Base-by-base conservation (phyloP, 176 grass and related monocot genomes). In the Luzula sylvatica region DNA sequence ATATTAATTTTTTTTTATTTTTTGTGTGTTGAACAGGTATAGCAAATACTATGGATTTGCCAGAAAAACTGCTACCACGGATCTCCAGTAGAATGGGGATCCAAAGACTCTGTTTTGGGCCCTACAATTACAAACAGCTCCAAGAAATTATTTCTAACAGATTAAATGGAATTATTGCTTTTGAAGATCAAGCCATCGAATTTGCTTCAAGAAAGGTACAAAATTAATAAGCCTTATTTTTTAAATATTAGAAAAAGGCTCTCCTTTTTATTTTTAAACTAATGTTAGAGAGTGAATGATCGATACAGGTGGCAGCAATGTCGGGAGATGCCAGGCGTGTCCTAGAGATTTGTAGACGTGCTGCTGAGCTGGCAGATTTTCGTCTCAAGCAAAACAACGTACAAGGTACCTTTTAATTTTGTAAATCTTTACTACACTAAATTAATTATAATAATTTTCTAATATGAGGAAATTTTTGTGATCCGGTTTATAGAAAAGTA, bases 61-160 rank as follows among this genome's bases (percentile, higher is more conserved):
- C 90, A 55, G 90, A 96, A 65, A 88, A 96, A 40, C 60, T 96
- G 18, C 67, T 87, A 19, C 90, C 90, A 14, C 90, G 90, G 40
- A 96, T 96, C 57, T 96, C 90, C 25, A 96, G 90, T 74, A 65
- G 90, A 74, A 96, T 96, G 90, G 90, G 90, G 19, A 89, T 96
- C 43, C 90, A 96, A 42, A 70, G 85, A 47, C 45, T 96, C 44
- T 82, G 90, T 73, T 96, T 96, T 56, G 70, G 80, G 17, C 90
- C 90, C 48, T 96, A 96, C 61, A 96, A 79, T 67, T 81, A 72
- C 65, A 55, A 68, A 29, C 90, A 96, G 75, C 62, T 96, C 35
- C 80, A 84, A 72, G 80, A 96, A 74, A 96, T 96, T 18, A 82
- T 96, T 52, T 79, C 74, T 39, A 89, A 80, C 41, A 83, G 85